Evolutionary conservation across 805 yeast genomes (phyloP), one percentile per base, ranked within the genome.

Genomic region (Cyberlindnera amylophila): DNA sequence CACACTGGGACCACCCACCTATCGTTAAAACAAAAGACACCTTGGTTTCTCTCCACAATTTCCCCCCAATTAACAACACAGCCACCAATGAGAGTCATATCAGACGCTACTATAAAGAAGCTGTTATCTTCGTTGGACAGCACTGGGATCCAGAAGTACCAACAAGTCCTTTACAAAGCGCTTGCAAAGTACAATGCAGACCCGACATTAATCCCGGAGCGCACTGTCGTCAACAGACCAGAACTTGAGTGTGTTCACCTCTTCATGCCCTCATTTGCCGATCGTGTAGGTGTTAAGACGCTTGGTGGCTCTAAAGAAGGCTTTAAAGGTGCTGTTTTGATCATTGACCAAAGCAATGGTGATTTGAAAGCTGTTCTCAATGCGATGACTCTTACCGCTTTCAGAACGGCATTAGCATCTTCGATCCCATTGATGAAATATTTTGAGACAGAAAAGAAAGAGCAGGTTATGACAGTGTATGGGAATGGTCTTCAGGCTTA

Each of bases 401-500:
- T 81, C 48, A 67, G 87, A 54, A 81, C 88, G 3, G 86, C 86
- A 0, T 62, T 81, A 42, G 75, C 79, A 21, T 71, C 78, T 21
- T 65, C 73, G 6, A 55, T 79, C 15, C 75, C 77, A 0, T 53
- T 80, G 43, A 61, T 59, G 11, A 70, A 68, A 44, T 53, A 57
- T 13, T 62, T 64, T 32, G 58, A 64, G 2, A 50, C 57, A 0
- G 45, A 59, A 4, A 43, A 32, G 21, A 40, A 36, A 1, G 46
- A 43, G 8, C 55, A 62, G 27, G 54, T 50, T 6, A 56, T 64
- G 4, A 58, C 66, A 0, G 76, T 73, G 13, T 77, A 75, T 54
- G 88, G 87, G 1, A 75, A 75, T 23, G 88, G 87, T 0, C 67
- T 70, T 28, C 86, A 81, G 58, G 81, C 81, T 0, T 71, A 68